Conservation (phyloP, 2,329 filamentous ascomycete genomes). For the Claviceps sp. region DNA sequence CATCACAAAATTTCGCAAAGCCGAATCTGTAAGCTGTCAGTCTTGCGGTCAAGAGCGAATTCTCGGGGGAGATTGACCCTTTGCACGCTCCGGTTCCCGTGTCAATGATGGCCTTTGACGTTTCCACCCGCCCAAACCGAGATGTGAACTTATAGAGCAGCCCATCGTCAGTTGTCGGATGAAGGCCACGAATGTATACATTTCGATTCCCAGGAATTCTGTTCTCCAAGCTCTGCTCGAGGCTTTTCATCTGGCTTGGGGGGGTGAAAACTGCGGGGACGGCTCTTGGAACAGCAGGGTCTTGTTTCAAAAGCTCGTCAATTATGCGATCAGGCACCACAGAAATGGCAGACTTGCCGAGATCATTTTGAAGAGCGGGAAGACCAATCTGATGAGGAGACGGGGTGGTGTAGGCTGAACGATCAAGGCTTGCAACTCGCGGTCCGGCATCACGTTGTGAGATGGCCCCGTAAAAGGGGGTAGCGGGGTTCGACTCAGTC, state of each 20-base stretch:
- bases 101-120: conserved; percentile 97
- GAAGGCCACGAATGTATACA: conserved; percentile 92
- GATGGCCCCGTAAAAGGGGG: conserved; percentile 48
- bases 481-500: conserved; percentile 52
- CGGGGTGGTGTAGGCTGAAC: conserved; percentile 52
- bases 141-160: conserved; percentile 69
- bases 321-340: conserved; percentile 36
- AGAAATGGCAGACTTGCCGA: conserved; percentile 27
- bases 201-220: conserved; percentile 86
- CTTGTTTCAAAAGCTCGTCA: conserved; percentile 54
- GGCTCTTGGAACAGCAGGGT: conserved; percentile 74
- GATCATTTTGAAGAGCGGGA: conserved; percentile 24
- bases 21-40: conserved; percentile 56
- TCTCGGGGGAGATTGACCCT: conserved; percentile 46
- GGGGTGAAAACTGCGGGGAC: conserved; percentile 84
- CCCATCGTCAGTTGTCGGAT: conserved; percentile 89
- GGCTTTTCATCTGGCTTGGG: conserved; percentile 71
- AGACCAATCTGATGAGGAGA: conserved; percentile 47
- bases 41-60: neutral
- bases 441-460: conserved; percentile 46
- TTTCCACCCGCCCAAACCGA: conserved; percentile 87
- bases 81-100: conserved; percentile 88
- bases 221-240: conserved; percentile 91
- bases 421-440: conserved; percentile 44
- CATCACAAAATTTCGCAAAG: conserved; percentile 88